A percentile compares a stretch with the other conserved stretches of the same genome.
These are phyloP conservation scores for Fusarium floridanum DNA, from an alignment of 2,329 filamentous ascomycete species.

Conservation along the genomic window DNA sequence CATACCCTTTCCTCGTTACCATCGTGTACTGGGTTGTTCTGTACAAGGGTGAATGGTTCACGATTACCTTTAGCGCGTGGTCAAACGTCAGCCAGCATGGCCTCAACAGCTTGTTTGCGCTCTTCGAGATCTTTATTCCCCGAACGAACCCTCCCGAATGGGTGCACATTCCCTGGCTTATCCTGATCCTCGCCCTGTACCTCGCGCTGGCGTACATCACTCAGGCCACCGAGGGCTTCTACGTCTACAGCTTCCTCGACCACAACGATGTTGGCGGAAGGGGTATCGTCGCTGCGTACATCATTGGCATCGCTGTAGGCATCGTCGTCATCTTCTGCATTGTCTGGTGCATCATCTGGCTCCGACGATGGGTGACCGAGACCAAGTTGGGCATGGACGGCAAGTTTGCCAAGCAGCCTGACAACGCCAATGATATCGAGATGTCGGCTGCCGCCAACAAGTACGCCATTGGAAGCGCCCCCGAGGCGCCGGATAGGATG, in stretches of 20 bases:
- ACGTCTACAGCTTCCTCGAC: slow-evolving; percentile 85
- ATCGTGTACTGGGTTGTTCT: slow-evolving; percentile 78
- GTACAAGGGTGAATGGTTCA: slow-evolving; percentile 65
- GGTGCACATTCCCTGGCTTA: slow-evolving; percentile 75
- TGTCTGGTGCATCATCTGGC: slow-evolving; percentile 63
- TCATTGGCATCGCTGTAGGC: slow-evolving; percentile 68
- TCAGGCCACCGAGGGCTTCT: slow-evolving; percentile 76
- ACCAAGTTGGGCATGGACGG: slow-evolving; percentile 58
- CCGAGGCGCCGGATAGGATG: slow-evolving; percentile 34
- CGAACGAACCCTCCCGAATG: slow-evolving; percentile 71
- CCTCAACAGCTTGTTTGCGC: slow-evolving; percentile 78
- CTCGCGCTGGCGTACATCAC: slow-evolving; percentile 82
- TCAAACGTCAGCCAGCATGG: slow-evolving; percentile 79
- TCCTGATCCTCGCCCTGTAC: slow-evolving; percentile 80
- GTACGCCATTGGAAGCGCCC: slow-evolving; percentile 26
- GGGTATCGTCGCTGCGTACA: slow-evolving; percentile 71
- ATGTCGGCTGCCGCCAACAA: slow-evolving; percentile 42
- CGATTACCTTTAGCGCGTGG: slow-evolving; percentile 67
- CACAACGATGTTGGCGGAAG: slow-evolving; percentile 62
- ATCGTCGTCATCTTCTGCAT: slow-evolving; percentile 66
- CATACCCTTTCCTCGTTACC: slow-evolving; percentile 77
- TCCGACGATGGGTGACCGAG: slow-evolving; percentile 64
- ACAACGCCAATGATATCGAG: slow-evolving; percentile 44
- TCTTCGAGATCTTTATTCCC: slow-evolving; percentile 80
- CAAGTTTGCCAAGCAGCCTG: slow-evolving; percentile 53